Evolutionary conservation across 83 land plant species (phyloP), one percentile per base, ranked within the genome.

Genomic region (Diphasiastrum complanatum): DNA sequence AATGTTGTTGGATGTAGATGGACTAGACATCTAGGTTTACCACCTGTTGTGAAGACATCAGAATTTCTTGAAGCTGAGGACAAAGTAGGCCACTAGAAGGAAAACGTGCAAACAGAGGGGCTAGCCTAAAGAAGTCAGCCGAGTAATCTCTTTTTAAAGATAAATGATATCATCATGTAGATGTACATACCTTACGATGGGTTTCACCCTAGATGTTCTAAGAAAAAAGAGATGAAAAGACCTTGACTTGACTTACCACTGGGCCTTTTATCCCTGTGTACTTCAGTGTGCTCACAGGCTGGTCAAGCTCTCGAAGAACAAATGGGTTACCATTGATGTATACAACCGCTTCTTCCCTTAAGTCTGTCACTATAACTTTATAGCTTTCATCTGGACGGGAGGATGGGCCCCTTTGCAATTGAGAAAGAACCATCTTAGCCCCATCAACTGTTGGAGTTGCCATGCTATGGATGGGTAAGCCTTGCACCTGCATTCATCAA

Each of bases 401-500:
- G 26, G 6, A 51, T 3, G 75, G 74, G 38, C 78, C 68, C 32
- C 84, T 84, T 48, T 73, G 68, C 52, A 92, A 63, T 71, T 80
- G 80, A 5, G 82, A 52, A 43, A 92, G 64, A 67, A 88, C 67
- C 61, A 81, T 84, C 73, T 80, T 85, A 18, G 96, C 98, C 45
- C 98, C 95, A 23, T 77, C 55, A 51, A 81, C 72, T 18, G 91
- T 88, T 61, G 98, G 98, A 34, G 96, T 92, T 52, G 96, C 98
- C 91, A 89, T 89, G 75, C 98, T 88, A 62, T 88, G 83, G 16
- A 92, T 85, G 37, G 90, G 98, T 60, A 83, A 79, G 35, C 75
- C 83, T 72, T 88, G 86, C 35, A 85, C 91, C 98, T 92, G 75
- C n/a, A n/a, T n/a, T n/a, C n/a, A n/a, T n/a, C n/a, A n/a, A n/a